These are phyloP conservation scores for Trichophyton mentagrophytes DNA, from an alignment of 2,329 filamentous ascomycete species.

Conservation along the genomic window DNA sequence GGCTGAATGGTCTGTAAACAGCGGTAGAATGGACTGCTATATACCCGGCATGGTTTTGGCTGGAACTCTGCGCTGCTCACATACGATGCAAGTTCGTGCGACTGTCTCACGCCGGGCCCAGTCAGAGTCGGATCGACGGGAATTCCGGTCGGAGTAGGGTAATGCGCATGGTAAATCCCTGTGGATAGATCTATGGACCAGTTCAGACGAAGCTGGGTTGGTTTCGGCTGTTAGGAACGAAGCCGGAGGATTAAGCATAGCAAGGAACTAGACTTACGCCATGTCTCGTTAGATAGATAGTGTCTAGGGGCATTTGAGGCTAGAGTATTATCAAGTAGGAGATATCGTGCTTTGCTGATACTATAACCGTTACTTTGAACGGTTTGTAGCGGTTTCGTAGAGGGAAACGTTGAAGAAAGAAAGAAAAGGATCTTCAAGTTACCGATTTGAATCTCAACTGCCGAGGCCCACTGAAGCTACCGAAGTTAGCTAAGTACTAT, in stretches of 20 bases:
- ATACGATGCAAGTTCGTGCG: constrained; percentile 54
- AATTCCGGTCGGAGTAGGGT: constrained; percentile 75
- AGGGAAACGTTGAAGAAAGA: neutral
- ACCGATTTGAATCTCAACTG: neutral
- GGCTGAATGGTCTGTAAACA: constrained; percentile 75
- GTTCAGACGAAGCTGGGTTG: constrained; percentile 65
- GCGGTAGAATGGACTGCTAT: constrained; percentile 75
- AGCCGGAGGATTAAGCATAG: neutral
- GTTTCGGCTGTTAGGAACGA: constrained; percentile 5
- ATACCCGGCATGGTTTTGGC: constrained; percentile 44
- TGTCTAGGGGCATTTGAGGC: constrained; percentile 49
- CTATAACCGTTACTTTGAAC: neutral
- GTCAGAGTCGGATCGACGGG: constrained; percentile 78
- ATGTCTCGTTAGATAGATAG: constrained; percentile 62
- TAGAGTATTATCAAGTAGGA: neutral
- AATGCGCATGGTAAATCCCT: constrained; percentile 60
- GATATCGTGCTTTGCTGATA: neutral
- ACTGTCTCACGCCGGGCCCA: constrained; percentile 72
- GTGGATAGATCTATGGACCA: constrained; percentile 75
- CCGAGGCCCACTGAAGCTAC: neutral
- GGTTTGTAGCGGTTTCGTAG: neutral
- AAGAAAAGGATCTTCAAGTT: neutral
- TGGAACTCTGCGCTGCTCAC: constrained; percentile 19
- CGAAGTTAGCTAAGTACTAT: neutral
- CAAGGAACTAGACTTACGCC: constrained; percentile 41